phyloP scores from a whole-genome alignment of 2,329 filamentous ascomycete genomes.

The Beauveria asiatica region DNA sequence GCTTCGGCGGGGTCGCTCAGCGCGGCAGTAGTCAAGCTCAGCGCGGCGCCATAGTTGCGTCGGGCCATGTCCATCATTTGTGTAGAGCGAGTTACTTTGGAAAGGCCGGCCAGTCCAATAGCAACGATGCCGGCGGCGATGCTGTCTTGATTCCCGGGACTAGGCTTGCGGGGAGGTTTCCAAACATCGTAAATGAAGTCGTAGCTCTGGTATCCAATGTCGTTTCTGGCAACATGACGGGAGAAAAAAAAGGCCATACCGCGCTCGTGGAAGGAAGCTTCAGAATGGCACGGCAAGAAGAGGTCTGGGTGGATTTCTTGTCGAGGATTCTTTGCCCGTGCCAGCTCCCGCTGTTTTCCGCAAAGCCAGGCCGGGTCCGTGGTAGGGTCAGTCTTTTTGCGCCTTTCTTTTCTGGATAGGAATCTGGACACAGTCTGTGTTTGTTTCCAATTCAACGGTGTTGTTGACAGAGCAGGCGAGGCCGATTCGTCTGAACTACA shows the following conservation, averaged over 20 bases:
- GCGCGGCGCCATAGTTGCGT: conserved; percentile 42
- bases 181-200: conserved; percentile 46
- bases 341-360: neutral
- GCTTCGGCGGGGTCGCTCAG: conserved; percentile 35
- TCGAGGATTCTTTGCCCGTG: neutral
- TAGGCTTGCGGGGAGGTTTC: conserved; percentile 31
- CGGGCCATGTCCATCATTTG: conserved; percentile 39
- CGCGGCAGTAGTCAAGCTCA: conserved; percentile 41
- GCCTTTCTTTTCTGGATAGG: neutral
- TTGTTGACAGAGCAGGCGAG: neutral
- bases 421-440: neutral
- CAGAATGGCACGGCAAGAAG: conserved; percentile 3
- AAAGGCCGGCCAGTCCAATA: conserved; percentile 44
- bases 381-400: neutral
- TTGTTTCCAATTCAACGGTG: neutral
- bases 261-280: conserved; percentile 29
- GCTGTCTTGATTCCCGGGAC: conserved; percentile 31
- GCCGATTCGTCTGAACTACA: neutral
- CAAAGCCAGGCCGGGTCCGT: neutral
- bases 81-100: conserved; percentile 34
- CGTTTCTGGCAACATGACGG: conserved; percentile 38
- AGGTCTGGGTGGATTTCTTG: neutral
- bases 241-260: conserved; percentile 44
- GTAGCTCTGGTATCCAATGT: conserved; percentile 41
- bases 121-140: conserved; percentile 45